Evolutionary conservation across 202 grass and related monocot species (phyloP).

Genomic region (Saccharum hybrid): DNA sequence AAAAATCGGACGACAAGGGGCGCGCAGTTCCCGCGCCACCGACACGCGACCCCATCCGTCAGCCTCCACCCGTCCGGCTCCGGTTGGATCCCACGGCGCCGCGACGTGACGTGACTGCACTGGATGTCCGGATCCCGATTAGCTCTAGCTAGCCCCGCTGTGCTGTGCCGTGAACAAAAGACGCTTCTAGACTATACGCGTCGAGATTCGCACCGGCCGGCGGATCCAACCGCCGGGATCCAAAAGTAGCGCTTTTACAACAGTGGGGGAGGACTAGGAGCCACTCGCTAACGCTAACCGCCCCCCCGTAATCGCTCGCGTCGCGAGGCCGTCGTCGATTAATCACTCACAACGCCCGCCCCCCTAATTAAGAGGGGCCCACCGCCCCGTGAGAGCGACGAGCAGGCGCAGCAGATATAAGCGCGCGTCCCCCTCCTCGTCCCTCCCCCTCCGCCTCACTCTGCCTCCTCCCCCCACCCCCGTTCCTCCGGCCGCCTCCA

Average conservation of each 20-base stretch:
- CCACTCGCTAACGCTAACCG: neutral
- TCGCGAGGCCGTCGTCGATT: constrained; percentile 11
- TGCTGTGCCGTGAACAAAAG: too few relatives aligned
- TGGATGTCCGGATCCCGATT: neutral
- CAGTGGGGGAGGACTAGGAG: neutral
- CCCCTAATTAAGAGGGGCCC: constrained; percentile 9
- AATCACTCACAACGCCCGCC: neutral
- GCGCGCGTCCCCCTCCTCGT: constrained; percentile 2
- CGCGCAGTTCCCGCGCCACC: neutral
- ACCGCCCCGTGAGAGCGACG: constrained; percentile 30
- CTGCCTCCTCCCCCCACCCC: neutral
- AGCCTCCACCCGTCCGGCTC: neutral
- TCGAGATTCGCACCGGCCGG: constrained; percentile 8
- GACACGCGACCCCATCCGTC: constrained; percentile 1
- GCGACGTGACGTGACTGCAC: constrained; percentile 35
- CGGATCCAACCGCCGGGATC: constrained; percentile 41
- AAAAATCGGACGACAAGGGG: neutral
- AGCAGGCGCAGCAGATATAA: constrained; percentile 11
- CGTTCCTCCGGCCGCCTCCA: neutral
- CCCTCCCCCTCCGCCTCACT: neutral
- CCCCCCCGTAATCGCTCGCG: neutral
- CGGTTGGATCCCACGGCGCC: neutral
- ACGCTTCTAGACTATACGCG: constrained; percentile 10
- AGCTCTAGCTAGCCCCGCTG: neutral
- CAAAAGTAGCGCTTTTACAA: neutral